Evolutionary conservation across 225 moss, liverwort and hornwort species (phyloP).

Genomic region (Straminergon stramineum): DNA sequence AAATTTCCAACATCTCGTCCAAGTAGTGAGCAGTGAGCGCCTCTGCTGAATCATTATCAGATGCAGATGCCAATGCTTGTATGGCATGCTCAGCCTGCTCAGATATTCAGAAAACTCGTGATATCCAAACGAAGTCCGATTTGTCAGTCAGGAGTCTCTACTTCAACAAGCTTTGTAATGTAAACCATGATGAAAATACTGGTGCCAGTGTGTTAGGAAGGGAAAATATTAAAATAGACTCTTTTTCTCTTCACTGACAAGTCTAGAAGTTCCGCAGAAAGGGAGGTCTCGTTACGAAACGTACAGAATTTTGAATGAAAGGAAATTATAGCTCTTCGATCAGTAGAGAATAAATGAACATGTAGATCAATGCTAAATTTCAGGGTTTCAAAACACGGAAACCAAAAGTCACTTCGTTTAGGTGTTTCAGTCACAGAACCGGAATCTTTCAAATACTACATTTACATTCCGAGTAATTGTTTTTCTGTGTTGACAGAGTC

Average conservation of each 20-base stretch:
- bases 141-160: background rate
- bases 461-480: background rate
- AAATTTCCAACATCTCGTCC: constrained; percentile 57
- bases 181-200: background rate
- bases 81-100: constrained; percentile 54
- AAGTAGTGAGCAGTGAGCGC: constrained; percentile 29
- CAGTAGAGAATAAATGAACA: background rate
- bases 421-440: background rate
- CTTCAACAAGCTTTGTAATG: background rate
- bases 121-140: background rate
- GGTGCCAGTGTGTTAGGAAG: background rate
- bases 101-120: background rate
- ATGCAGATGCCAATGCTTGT: constrained; percentile 37
- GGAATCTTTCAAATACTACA: background rate
- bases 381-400: background rate
- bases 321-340: background rate
- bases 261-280: background rate
- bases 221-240: background rate
- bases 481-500: background rate
- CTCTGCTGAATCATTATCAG: constrained; percentile 26
- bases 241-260: background rate
- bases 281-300: background rate
- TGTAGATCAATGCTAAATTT: background rate
- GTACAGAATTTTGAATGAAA: background rate
- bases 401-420: background rate